These are phyloP conservation scores for Arthroderma sp. DNA, from an alignment of 2,329 filamentous ascomycete genomes.

Conservation along the genomic window DNA sequence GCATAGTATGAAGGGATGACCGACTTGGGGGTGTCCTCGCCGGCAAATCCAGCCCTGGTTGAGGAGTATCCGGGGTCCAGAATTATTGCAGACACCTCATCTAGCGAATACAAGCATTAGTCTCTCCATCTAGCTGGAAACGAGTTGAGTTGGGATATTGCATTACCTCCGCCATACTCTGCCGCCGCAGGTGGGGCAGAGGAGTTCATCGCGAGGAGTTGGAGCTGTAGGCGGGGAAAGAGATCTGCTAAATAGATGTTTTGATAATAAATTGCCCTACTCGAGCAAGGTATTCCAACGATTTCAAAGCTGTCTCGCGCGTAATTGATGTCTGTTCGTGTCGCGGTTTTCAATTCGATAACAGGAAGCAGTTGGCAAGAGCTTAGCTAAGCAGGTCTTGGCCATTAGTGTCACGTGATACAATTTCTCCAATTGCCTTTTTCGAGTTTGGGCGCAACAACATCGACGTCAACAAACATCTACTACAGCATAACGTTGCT, in stretches of 20 bases:
- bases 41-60: slow-evolving; percentile 88
- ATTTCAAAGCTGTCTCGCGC: slow-evolving; percentile 3
- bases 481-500: too few species aligned
- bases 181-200: slow-evolving; percentile 35
- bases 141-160: slow-evolving; percentile 5
- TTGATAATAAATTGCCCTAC: background rate
- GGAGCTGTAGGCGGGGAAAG: too few species aligned
- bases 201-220: slow-evolving; percentile 26
- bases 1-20: slow-evolving; percentile 87
- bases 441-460: too few species aligned
- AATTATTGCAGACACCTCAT: slow-evolving; percentile 94
- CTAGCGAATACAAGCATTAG: slow-evolving; percentile 35
- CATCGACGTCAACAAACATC: too few species aligned
- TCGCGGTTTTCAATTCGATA: background rate
- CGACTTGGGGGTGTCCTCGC: slow-evolving; percentile 93
- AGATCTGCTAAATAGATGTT: background rate
- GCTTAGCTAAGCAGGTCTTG: background rate
- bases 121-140: background rate
- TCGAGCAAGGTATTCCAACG: background rate
- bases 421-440: too few species aligned
- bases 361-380: background rate
- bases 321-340: background rate
- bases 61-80: slow-evolving; percentile 88
- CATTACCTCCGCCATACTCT: slow-evolving; percentile 39
- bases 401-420: background rate